A percentile compares a stretch with the other conserved stretches of the same genome.
phyloP scores from a whole-genome alignment of 768 basidiomycete genomes.

The Phaeotremella fagi region DNA sequence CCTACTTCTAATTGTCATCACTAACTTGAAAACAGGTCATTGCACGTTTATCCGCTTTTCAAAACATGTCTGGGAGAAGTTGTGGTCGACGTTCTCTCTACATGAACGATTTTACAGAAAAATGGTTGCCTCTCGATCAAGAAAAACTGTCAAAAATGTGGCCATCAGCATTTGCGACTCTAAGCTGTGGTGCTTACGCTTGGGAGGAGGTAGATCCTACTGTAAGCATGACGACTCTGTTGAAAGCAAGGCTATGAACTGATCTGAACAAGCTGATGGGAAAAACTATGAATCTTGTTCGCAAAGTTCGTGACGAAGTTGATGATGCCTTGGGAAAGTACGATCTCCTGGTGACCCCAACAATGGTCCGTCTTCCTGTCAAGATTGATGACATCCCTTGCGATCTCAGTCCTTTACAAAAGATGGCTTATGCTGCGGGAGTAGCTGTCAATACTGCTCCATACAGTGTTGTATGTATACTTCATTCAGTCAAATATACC shows the following conservation, averaged over 20 bases:
- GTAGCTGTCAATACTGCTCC: slow-evolving; percentile 14
- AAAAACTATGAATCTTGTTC: slow-evolving; percentile 48
- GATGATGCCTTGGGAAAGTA: slow-evolving; percentile 39
- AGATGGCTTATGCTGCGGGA: slow-evolving; percentile 19
- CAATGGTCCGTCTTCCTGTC: slow-evolving; percentile 16
- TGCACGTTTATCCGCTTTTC: slow-evolving; percentile 14
- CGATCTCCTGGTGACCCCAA: slow-evolving; percentile 49
- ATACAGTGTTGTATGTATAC: not conserved
- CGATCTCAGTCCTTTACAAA: slow-evolving; percentile 43
- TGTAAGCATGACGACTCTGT: slow-evolving; percentile 7
- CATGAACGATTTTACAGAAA: slow-evolving; percentile 38
- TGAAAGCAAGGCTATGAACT: not conserved
- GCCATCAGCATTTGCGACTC: slow-evolving; percentile 1
- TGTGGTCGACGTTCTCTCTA: slow-evolving; percentile 44
- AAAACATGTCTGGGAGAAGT: slow-evolving; percentile 15
- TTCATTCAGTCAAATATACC: slow-evolving; percentile 24
- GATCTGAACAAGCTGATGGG: slow-evolving; percentile 29
- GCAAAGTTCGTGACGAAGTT: slow-evolving; percentile 47
- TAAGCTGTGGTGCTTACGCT: slow-evolving; percentile 1
- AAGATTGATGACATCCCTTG: not conserved
- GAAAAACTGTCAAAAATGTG: slow-evolving; percentile 45
- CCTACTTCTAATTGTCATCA: not conserved
- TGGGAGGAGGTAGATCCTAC: slow-evolving; percentile 5
- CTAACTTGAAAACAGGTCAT: slow-evolving; percentile 1
- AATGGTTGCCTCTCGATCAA: slow-evolving; percentile 46